These are phyloP conservation scores for Parasarocladium wereldwijsianum DNA, from an alignment of 2,329 filamentous ascomycete species.

Conservation along the genomic window DNA sequence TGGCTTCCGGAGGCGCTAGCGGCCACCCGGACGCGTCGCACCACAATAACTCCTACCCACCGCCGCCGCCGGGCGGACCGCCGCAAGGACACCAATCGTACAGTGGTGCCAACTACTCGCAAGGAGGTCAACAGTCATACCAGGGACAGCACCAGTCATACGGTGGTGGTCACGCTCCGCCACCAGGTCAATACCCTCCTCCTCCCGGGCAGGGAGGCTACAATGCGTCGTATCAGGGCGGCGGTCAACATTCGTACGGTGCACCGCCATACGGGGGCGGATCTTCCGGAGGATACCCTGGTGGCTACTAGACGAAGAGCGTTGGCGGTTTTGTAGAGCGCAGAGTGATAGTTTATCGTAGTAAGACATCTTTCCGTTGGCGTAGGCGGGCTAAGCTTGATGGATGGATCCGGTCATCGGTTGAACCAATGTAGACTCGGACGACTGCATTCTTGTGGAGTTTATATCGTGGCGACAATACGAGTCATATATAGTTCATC, in stretches of 20 bases:
- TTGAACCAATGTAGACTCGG: too few species aligned
- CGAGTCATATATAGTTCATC: too few species aligned
- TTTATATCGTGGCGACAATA: too few species aligned
- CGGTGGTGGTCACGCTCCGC: too few species aligned
- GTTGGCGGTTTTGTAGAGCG: too few species aligned
- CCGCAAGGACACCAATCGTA: slow-evolving; percentile 8
- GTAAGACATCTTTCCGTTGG: too few species aligned
- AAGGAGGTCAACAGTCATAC: slow-evolving; percentile 9
- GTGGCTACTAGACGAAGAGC: too few species aligned
- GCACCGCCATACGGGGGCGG: slow-evolving; percentile 14
- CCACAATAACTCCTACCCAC: slow-evolving; percentile 9
- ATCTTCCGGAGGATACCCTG: slow-evolving; percentile 1
- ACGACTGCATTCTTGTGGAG: too few species aligned
- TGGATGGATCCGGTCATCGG: too few species aligned
- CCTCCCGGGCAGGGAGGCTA: slow-evolving; percentile 3
- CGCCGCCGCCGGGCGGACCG: slow-evolving; percentile 10
- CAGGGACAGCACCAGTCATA: slow-evolving; percentile 6
- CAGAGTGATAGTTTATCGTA: too few species aligned
- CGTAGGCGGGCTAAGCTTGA: too few species aligned
- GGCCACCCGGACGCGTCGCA: slow-evolving; percentile 2
- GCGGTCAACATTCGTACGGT: slow-evolving; percentile 9
- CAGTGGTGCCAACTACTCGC: slow-evolving; percentile 8
- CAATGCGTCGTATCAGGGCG: slow-evolving; percentile 1
- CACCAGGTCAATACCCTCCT: slow-evolving; percentile 4
- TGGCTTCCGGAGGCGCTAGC: not conserved